phyloP scores from a whole-genome alignment of 768 basidiomycete species.

The Tylopilus felleus region DNA sequence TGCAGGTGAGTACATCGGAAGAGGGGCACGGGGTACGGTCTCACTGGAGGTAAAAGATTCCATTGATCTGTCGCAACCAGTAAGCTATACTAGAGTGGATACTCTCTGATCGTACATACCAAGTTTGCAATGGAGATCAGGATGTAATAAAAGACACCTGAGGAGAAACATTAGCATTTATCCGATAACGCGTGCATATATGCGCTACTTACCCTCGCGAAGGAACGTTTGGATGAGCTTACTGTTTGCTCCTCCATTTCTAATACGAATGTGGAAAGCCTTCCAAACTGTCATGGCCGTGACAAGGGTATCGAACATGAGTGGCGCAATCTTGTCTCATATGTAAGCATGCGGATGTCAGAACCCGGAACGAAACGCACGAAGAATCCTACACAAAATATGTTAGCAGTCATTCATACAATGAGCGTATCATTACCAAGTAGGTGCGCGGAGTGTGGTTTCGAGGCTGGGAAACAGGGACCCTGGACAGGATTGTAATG shows the following conservation, averaged over 20 bases:
- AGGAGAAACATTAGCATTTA: not conserved
- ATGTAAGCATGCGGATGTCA: conserved; percentile 3
- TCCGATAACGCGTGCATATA: not conserved
- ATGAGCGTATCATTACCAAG: conserved; percentile 48
- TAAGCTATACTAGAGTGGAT: conserved; percentile 3
- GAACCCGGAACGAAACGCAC: conserved; percentile 35
- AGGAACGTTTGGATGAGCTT: conserved; percentile 81
- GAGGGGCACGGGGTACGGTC: conserved; percentile 17
- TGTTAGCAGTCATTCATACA: conserved; percentile 2
- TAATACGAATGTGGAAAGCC: conserved; percentile 71
- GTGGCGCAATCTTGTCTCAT: conserved; percentile 64
- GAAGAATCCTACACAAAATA: conserved; percentile 46
- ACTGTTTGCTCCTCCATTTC: conserved; percentile 73
- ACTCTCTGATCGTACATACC: conserved; percentile 29
- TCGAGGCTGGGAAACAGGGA: conserved; percentile 78
- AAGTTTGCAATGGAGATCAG: conserved; percentile 85
- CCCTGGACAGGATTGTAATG: conserved; percentile 42
- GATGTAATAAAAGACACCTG: conserved; percentile 79
- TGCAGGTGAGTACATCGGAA: conserved; percentile 7
- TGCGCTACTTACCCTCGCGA: conserved; percentile 56
- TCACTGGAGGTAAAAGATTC: conserved; percentile 83
- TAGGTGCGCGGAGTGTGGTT: conserved; percentile 79
- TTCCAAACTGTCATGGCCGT: conserved; percentile 80
- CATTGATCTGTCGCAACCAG: conserved; percentile 51
- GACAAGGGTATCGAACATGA: conserved; percentile 77